Evolutionary conservation across 2,329 filamentous ascomycete species (phyloP).

Genomic region (Diaporthe sp.): DNA sequence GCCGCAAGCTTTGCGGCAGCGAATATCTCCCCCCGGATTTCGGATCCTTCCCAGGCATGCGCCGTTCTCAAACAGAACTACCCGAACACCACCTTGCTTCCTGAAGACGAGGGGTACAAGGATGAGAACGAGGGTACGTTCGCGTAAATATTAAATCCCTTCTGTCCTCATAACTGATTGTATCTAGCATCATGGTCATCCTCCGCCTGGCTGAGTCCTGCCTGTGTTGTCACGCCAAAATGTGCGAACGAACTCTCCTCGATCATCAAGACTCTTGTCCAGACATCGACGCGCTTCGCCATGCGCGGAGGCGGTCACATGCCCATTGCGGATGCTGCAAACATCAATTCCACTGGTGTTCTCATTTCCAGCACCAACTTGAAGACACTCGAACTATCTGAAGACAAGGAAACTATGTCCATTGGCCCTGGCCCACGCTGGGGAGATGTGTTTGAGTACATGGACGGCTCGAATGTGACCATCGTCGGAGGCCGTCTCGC

Average conservation of each 20-base stretch:
- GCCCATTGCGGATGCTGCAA: slow-evolving; percentile 43
- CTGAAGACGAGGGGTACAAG: slow-evolving; percentile 1
- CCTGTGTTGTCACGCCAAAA: slow-evolving; percentile 46
- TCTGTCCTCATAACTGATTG: not conserved
- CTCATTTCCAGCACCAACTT: slow-evolving; percentile 53
- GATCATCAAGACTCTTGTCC: slow-evolving; percentile 41
- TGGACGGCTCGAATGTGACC: slow-evolving; percentile 43
- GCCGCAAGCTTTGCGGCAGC: not conserved
- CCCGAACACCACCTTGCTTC: slow-evolving; percentile 8
- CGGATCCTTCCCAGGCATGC: slow-evolving; percentile 8
- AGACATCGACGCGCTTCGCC: slow-evolving; percentile 43
- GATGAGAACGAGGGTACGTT: not conserved
- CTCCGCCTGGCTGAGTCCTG: slow-evolving; percentile 37
- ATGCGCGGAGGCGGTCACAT: slow-evolving; percentile 48
- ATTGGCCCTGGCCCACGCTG: slow-evolving; percentile 50
- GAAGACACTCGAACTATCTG: slow-evolving; percentile 47
- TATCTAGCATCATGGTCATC: not conserved
- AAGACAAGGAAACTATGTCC: slow-evolving; percentile 45
- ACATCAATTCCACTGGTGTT: slow-evolving; percentile 46
- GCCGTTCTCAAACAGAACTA: not conserved
- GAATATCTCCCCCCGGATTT: not conserved
- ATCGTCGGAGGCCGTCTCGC: slow-evolving; percentile 47
- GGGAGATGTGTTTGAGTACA: slow-evolving; percentile 47
- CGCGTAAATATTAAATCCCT: not conserved
- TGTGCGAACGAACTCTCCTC: slow-evolving; percentile 32